Evolutionary conservation across 768 basidiomycete genomes (phyloP).

Genomic region (Hericium alpestre): DNA sequence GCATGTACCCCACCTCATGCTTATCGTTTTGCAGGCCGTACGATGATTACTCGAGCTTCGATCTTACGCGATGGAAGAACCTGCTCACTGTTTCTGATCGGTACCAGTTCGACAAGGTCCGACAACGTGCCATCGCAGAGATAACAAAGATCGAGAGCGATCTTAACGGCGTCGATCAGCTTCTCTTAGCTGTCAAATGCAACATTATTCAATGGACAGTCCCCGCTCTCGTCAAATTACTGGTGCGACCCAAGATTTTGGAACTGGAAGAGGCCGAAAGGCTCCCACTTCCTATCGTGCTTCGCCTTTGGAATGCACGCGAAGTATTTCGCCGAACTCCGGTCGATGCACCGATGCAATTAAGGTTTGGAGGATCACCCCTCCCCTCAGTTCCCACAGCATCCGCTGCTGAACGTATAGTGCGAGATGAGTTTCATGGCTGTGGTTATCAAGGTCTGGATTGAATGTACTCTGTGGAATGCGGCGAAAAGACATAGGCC

Average conservation of each 20-base stretch:
- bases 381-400: too few relatives aligned
- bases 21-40: conserved; percentile 6
- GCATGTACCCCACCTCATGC: neutral
- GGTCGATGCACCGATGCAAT: too few relatives aligned
- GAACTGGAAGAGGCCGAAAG: neutral
- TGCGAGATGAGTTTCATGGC: neutral
- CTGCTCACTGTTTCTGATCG: conserved; percentile 11
- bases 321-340: neutral
- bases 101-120: conserved; percentile 7
- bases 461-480: too few relatives aligned
- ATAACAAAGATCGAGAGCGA: conserved; percentile 1
- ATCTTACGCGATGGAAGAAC: conserved; percentile 10
- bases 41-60: neutral
- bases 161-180: conserved; percentile 10
- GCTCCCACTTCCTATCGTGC: neutral
- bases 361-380: too few relatives aligned
- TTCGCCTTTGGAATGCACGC: neutral
- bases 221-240: conserved; percentile 7
- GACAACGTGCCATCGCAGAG: conserved; percentile 10
- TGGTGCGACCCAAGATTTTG: conserved; percentile 5
- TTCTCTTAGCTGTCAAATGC: conserved; percentile 12
- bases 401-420: neutral
- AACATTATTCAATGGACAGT: conserved; percentile 14
- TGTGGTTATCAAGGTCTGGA: neutral
- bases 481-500: too few relatives aligned